Conservation (phyloP, 2,329 filamentous ascomycete genomes). For the Cadophora sp. region DNA sequence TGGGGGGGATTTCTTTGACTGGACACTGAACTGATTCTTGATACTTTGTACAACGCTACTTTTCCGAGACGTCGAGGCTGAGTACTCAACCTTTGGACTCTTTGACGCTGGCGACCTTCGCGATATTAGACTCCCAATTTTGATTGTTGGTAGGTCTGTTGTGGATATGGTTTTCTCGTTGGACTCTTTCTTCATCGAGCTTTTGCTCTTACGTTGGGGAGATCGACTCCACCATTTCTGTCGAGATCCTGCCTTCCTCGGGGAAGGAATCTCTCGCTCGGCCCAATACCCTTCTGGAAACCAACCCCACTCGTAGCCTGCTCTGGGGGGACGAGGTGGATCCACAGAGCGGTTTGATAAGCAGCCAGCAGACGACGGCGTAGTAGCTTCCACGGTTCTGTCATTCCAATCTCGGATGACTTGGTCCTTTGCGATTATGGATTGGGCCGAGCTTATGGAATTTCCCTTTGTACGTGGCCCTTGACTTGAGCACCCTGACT, state of each 20-base stretch:
- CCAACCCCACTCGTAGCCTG: slow-evolving; percentile 68
- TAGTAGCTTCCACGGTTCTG: slow-evolving; percentile 13
- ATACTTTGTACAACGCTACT: slow-evolving; percentile 6
- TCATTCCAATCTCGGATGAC: slow-evolving; percentile 34
- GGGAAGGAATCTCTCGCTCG: slow-evolving; percentile 53
- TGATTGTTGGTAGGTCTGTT: slow-evolving; percentile 25
- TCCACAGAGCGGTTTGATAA: slow-evolving; percentile 44
- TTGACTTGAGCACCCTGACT: slow-evolving; percentile 18
- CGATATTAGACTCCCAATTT: slow-evolving; percentile 25
- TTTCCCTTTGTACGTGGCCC: slow-evolving; percentile 1
- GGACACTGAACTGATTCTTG: slow-evolving; percentile 16
- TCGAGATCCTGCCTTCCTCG: slow-evolving; percentile 16
- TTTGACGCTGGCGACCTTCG: slow-evolving; percentile 9
- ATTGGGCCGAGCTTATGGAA: slow-evolving; percentile 18
- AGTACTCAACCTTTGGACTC: not conserved
- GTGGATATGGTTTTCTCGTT: slow-evolving; percentile 4
- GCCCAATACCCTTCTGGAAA: slow-evolving; percentile 68
- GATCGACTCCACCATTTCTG: slow-evolving; percentile 33
- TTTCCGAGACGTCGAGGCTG: slow-evolving; percentile 6
- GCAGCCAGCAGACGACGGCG: slow-evolving; percentile 6
- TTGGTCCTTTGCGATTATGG: slow-evolving; percentile 1
- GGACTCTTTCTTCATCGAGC: slow-evolving; percentile 5
- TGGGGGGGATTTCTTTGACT: slow-evolving; percentile 23
- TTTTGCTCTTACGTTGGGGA: slow-evolving; percentile 23
- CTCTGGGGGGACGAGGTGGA: slow-evolving; percentile 60